Evolutionary conservation across 345 rosid species (phyloP), one percentile per base, ranked within the genome.

Genomic region (Eucalyptus rudis): DNA sequence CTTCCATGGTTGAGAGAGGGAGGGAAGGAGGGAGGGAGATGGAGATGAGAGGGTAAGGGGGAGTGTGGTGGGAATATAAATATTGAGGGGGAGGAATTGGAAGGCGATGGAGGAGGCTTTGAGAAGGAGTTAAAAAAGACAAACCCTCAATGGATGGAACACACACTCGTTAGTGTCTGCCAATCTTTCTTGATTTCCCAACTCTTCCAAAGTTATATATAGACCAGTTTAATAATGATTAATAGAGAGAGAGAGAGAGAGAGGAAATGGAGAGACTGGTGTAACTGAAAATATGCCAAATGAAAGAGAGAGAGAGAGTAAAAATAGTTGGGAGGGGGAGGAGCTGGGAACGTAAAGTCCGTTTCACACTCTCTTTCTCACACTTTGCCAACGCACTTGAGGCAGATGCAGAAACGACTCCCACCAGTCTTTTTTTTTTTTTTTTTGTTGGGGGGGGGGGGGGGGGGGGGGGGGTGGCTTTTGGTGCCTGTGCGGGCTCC

Each of bases 301-400:
- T 91, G 93, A 92, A 92, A 54, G 89, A 83, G 86, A 81, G 71
- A 49, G 59, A 64, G 29, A 62, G 58, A 88, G 59, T 45, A 44
- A 88, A 54, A 58, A 44, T 33, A 54, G 64, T n/a, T 51, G 88
- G 91, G 89, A 81, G 87, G 90, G 83, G 90, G 83, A 90, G 89
- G 79, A 89, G 92, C 92, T 86, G 86, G 66, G 68, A 89, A 90
- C 90, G 88, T 92, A 44, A 91, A 90, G 90, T 89, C 94, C 95
- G 94, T 92, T 92, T 95, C 95, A 95, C 94, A 93, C 93, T 95
- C 96, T 91, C 95, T 95, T 94, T 95, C 95, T 90, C 95, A 94
- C 94, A 91, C 95, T 92, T 92, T 90, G 93, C 93, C 96, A 94
- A 90, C 95, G 93, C 94, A 93, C 93, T 92, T 91, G 90, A 91